Base-by-base conservation (phyloP, 2,329 filamentous ascomycete species). In the Verruconis gallopava region DNA sequence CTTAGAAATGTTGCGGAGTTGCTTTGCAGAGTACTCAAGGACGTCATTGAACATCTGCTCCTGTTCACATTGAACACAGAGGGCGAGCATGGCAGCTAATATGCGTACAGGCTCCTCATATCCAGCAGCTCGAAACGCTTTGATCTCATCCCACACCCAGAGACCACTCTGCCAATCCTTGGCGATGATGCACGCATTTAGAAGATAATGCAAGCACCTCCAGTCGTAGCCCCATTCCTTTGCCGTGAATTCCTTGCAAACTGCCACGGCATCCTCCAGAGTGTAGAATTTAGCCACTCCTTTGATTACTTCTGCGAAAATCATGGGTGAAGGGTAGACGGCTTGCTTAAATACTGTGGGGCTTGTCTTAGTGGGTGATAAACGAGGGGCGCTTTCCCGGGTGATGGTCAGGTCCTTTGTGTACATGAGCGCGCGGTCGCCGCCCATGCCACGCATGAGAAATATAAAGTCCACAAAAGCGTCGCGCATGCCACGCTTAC, bases 401-500 rank as follows among this genome's bases (percentile, higher is more conserved):
- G 34, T 63, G 44, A 67, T 58, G 2, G 36, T 51, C 33, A 65
- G 55, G 3, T 58, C 61, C 13, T 53, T 52, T 5, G 67, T 63
- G 3, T 65, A 55, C 54, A 61, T 59, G 2, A 69, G 48, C 1
- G 61, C 62, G 4, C 50, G 46, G 20, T 55, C 47, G 38, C 44
- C 50, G 11, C 53, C 21, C 28, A 21, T 44, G 21, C 66, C 66
- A 32, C 62, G 58, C 59, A 70, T 67, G 11, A 50, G 55, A 11
- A 55, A 53, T 4, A 69, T 51, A 44, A 61, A 67, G 2, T 49
- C 35, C 9, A 51, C 53, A 46, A 69, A 70, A 2, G 48, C 42
- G 5, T 51, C 44, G 0, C 52, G 48, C 6, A 60, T 49, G 25
- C 55, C 42, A n/a, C 47, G 52, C 3, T 48, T 44, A 9, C 54